A percentile compares a stretch with the other conserved stretches of the same genome.
phyloP scores from a whole-genome alignment of 805 yeast species.

The Metschnikowia drakensbergensis region DNA sequence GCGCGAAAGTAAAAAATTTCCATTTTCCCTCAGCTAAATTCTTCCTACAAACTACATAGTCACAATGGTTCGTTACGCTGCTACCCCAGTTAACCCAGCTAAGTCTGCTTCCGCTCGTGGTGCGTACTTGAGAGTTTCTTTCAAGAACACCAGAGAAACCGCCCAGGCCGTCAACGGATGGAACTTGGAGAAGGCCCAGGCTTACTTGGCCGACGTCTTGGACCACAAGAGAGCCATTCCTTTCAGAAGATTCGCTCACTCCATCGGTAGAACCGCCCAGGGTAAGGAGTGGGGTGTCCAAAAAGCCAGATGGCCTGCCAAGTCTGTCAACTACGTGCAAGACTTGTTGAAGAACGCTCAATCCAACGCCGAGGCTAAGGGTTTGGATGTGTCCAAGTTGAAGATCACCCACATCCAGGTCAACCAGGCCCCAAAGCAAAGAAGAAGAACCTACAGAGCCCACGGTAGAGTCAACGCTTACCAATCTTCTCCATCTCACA shows the following conservation, averaged over 20 bases:
- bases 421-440: slow-evolving; percentile 99
- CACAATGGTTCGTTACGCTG: slow-evolving; percentile 98
- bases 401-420: slow-evolving; percentile 98
- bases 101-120: slow-evolving; percentile 99
- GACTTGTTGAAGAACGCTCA: slow-evolving; percentile 96
- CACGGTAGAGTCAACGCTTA: slow-evolving; percentile 99
- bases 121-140: slow-evolving; percentile 97
- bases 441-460: slow-evolving; percentile 99
- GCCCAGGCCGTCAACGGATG: slow-evolving; percentile 98
- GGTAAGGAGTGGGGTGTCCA: slow-evolving; percentile 99
- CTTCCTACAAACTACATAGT: slow-evolving; percentile 15
- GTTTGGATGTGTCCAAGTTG: slow-evolving; percentile 92
- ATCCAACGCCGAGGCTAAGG: slow-evolving; percentile 96
- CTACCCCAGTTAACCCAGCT: slow-evolving; percentile 98
- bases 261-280: slow-evolving; percentile 99
- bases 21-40: slow-evolving; percentile 4
- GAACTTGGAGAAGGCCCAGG: slow-evolving; percentile 94
- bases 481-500: slow-evolving; percentile 98
- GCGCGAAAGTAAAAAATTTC: slow-evolving; percentile 6
- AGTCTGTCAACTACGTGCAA: slow-evolving; percentile 92
- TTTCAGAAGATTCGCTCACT: slow-evolving; percentile 95
- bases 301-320: slow-evolving; percentile 99
- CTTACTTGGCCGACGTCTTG: slow-evolving; percentile 91
- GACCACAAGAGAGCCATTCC: slow-evolving; percentile 99
- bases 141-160: slow-evolving; percentile 99